phyloP scores from a whole-genome alignment of 202 grass and related monocot genomes.

The Saccharum hybrid region DNA sequence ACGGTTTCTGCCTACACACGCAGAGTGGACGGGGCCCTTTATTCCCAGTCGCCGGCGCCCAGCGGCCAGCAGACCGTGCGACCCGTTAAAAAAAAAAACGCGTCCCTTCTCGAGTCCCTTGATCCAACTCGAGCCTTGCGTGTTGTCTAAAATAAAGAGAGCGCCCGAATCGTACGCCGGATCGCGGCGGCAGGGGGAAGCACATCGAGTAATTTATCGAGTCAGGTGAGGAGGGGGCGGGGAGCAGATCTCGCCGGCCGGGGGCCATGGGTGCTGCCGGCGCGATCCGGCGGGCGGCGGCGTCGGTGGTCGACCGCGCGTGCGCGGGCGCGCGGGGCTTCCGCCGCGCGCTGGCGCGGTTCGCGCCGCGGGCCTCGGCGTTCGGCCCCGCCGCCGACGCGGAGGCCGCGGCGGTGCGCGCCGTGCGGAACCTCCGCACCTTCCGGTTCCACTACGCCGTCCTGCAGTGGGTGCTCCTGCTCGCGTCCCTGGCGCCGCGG shows the following conservation, averaged over 20 bases:
- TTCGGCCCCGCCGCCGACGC: slow-evolving; percentile 60
- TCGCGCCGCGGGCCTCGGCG: slow-evolving; percentile 62
- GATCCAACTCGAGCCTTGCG: slow-evolving; percentile 19
- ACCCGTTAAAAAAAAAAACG: slow-evolving; percentile 32
- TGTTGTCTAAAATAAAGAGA: slow-evolving; percentile 24
- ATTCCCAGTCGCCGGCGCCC: slow-evolving; percentile 12
- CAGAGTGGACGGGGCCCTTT: background rate
- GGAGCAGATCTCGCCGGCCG: slow-evolving; percentile 39
- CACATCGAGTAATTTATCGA: slow-evolving; percentile 17
- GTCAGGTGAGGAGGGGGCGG: background rate
- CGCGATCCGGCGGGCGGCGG: slow-evolving; percentile 61
- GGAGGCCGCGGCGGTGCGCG: slow-evolving; percentile 70
- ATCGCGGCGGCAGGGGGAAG: slow-evolving; percentile 9
- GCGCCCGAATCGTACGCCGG: slow-evolving; percentile 21
- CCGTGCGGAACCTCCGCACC: slow-evolving; percentile 65
- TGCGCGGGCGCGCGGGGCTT: slow-evolving; percentile 47
- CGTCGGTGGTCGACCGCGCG: slow-evolving; percentile 51
- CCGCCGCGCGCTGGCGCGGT: slow-evolving; percentile 58
- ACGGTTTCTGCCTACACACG: slow-evolving; percentile 41
- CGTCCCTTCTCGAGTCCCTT: too few species aligned
- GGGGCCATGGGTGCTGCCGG: slow-evolving; percentile 41
- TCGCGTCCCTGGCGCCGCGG: slow-evolving; percentile 58
- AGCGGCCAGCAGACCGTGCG: background rate
- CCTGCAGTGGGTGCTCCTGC: slow-evolving; percentile 69
- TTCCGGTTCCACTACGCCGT: slow-evolving; percentile 68